These are phyloP conservation scores for Aspergillus sp. DNA, from an alignment of 2,329 filamentous ascomycete genomes.

Conservation along the genomic window DNA sequence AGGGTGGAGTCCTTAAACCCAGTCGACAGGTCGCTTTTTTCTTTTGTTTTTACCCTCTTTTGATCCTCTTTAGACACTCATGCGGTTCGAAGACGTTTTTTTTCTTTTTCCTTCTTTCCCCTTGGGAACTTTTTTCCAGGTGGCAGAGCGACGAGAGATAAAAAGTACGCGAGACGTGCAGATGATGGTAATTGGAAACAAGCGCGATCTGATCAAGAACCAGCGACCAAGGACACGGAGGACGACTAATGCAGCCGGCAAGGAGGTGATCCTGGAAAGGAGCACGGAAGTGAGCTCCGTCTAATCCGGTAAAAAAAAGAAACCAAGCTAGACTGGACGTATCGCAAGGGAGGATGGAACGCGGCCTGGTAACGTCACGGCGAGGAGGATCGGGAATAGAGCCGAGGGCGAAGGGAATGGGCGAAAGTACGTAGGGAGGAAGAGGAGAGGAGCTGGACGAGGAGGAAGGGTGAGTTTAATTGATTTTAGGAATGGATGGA, in stretches of 20 bases:
- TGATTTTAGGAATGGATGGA: conserved; percentile 23
- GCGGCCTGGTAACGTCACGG: conserved; percentile 23
- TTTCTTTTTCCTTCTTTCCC: conserved; percentile 7
- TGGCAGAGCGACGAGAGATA: conserved; percentile 7
- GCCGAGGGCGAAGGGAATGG: conserved; percentile 19
- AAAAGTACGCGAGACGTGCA: conserved; percentile 17
- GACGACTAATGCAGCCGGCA: conserved; percentile 36
- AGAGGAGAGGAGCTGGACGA: conserved; percentile 14
- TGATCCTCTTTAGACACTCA: conserved; percentile 14
- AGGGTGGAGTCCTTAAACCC: conserved; percentile 18
- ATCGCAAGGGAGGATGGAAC: conserved; percentile 27
- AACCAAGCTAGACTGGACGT: conserved; percentile 19
- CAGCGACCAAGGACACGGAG: conserved; percentile 21
- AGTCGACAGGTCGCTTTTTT: conserved; percentile 24
- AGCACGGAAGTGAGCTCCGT: conserved; percentile 28
- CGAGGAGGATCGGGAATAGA: conserved; percentile 17
- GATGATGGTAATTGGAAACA: conserved; percentile 16
- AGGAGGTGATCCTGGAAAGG: conserved; percentile 37
- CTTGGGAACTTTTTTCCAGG: conserved; percentile 8
- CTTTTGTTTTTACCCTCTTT: conserved; percentile 8
- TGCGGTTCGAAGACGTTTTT: conserved; percentile 10
- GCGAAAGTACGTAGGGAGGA: conserved; percentile 17
- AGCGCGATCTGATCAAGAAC: conserved; percentile 23
- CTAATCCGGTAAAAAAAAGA: conserved; percentile 21
- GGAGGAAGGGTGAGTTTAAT: conserved; percentile 22